Evolutionary conservation across 2,329 filamentous ascomycete species (phyloP), one percentile per base, ranked within the genome.

Genomic region (Neofusicoccum cordaticola): DNA sequence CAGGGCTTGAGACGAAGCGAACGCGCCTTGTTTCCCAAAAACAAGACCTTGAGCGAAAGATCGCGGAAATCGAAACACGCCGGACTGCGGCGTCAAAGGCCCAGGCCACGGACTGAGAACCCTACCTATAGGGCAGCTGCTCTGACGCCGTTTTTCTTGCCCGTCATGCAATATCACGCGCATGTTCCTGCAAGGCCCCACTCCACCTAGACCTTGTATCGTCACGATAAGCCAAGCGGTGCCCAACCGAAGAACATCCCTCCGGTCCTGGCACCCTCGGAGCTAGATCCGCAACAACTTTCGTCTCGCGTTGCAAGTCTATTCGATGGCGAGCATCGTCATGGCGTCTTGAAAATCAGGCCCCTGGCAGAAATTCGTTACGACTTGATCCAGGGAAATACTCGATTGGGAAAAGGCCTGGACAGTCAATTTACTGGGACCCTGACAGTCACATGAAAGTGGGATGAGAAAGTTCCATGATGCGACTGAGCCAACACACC

Each of bases 1-100:
- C 79, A n/a, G 78, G 82, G 56, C 79, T 89, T 19, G 81, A 86
- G 68, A 71, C 74, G 52, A 78, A 80, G 61, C 81, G 83, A 50
- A 76, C 79, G n/a, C 79, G 80, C 39, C 73, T 88, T 13, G 71
- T 83, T 2, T 71, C 74, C 6, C 85, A 84, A 71, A 84, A 79
- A 72, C 77, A 78, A 6, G 82, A 82, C 56, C 71, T 89, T 60
- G 83, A 88, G 71, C 80, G 75, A 67, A 88, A 88, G 71, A 82
- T 88, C 62, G 77, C 75, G n/a, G 79, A 83, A 66, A 58, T 85
- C 34, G 31, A 58, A 42, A 11, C 63, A n/a, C 62, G 65, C 17
- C 63, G 44, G 45, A 39, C 35, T 37, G 44, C 48, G 19, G 41
- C 42, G 13, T 45, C 61, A 9, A 63, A 53, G 31, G 17, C 61